Evolutionary conservation across 192 early-diverging fungal species (phyloP), one percentile per base, ranked within the genome.

Genomic region (Obelidium mucronatum): DNA sequence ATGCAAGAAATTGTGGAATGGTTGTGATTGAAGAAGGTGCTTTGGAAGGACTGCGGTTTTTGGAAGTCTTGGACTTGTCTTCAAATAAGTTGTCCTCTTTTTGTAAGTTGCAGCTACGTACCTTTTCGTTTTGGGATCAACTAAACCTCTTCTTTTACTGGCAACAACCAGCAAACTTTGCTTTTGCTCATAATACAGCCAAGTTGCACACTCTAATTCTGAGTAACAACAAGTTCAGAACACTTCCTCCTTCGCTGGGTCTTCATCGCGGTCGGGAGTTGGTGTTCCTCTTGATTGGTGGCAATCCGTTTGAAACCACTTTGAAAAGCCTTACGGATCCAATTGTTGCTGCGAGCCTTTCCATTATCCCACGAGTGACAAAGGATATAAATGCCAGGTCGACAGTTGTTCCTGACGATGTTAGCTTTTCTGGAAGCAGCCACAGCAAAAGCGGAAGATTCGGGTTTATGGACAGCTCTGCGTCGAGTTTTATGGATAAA

Each of bases 211-310:
- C 62, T 35, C 62, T 86, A 6, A 69, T 74, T 42, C 64, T 86
- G 6, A 68, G 69, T 54, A 58, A 71, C 53, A 86, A 86, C 61
- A 67, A 63, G 8, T 48, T 86, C 1, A 37, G 67, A 22, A 39
- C 28, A 33, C 72, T 86, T 13, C 84, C 84, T 17, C 77, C 85
- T 13, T 87, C 85, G 2, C 78, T 87, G 39, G 85, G 85, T 17
- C 68, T 87, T 2, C 75, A 79, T 37, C 66, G 73, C 56, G 52
- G 65, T 61, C 64, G 76, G 22, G 64, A 55, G 19, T 54, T 75
- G 48, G 35, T 64, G n/a, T 60, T 42, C 65, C 61, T 73, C 26
- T 15, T 59, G 15, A 55, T 69, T 40, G 39, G 37, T 63, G 63
- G 77, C 24, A 73, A 74, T 55, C 13, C 5, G 13, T 67, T 66